These are phyloP conservation scores for Calonectria naviculata DNA, from an alignment of 2,329 filamentous ascomycete species.

Conservation along the genomic window DNA sequence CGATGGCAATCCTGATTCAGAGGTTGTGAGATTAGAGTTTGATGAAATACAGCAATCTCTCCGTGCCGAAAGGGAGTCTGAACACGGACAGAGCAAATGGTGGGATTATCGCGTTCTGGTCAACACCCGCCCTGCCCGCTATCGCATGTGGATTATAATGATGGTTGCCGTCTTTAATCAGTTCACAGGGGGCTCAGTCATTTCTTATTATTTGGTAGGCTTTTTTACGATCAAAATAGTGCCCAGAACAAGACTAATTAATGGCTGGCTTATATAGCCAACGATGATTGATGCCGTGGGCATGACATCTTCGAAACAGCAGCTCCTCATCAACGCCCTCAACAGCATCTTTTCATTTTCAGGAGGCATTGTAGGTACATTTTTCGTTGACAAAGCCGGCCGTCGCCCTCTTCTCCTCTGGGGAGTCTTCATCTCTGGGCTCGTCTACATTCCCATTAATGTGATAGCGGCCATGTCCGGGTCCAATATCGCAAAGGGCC, in stretches of 20 bases:
- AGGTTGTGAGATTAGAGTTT: not conserved
- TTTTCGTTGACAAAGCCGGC: not conserved
- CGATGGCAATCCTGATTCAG: not conserved
- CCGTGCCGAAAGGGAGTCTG: not conserved
- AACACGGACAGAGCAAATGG: not conserved
- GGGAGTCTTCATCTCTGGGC: not conserved
- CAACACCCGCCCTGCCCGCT: not conserved
- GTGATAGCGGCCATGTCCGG: not conserved
- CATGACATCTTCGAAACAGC: not conserved
- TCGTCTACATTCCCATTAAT: constrained; percentile 7
- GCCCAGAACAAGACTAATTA: too few species aligned
- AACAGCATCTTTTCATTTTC: constrained; percentile 4
- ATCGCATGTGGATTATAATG: constrained; percentile 10
- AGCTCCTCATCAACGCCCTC: not conserved
- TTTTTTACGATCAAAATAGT: too few species aligned
- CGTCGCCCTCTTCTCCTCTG: not conserved
- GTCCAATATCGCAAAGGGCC: not conserved
- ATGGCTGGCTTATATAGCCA: not conserved
- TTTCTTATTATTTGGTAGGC: not conserved
- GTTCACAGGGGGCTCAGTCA: not conserved
- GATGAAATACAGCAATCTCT: constrained; percentile 10
- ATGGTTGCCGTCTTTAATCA: constrained; percentile 5
- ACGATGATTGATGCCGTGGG: not conserved
- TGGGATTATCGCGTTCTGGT: constrained; percentile 11
- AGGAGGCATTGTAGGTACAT: not conserved